Percentiles rank a stretch among this genome's conserved stretches.
Evolutionary conservation across 768 basidiomycete genomes (phyloP).

Genomic region (Trametes elegans): DNA sequence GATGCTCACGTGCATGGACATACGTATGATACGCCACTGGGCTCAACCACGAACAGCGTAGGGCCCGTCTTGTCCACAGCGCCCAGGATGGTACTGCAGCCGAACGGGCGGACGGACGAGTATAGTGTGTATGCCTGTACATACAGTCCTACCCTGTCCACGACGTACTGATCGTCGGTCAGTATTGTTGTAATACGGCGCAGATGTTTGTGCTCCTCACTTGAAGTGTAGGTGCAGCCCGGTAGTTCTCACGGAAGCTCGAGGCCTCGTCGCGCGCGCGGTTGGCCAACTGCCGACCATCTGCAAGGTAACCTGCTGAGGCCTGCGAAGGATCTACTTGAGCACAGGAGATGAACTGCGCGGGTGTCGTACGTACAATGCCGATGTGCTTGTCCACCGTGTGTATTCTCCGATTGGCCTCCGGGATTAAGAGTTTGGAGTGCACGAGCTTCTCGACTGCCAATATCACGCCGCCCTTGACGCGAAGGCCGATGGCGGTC

Average conservation of each 20-base stretch:
- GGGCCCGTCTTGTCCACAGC: constrained; percentile 89
- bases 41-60: constrained; percentile 86
- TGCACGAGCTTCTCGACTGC: constrained; percentile 98
- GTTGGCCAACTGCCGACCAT: constrained; percentile 85
- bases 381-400: constrained; percentile 93
- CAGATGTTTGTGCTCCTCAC: constrained; percentile 40
- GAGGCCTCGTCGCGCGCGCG: constrained; percentile 82
- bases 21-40: constrained; percentile 89
- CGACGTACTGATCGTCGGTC: constrained; percentile 30
- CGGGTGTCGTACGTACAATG: constrained; percentile 62
- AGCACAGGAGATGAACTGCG: no score
- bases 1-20: constrained; percentile 27
- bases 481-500: constrained; percentile 93
- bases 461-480: constrained; percentile 91
- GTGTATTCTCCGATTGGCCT: constrained; percentile 89
- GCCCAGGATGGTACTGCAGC: constrained; percentile 89
- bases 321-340: constrained; percentile 54
- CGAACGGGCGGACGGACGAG: constrained; percentile 96
- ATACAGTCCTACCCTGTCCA: constrained; percentile 84
- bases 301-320: constrained; percentile 89
- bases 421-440: constrained; percentile 93
- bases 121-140: constrained; percentile 96
- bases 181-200: background rate
- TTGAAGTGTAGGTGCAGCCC: constrained; percentile 75
- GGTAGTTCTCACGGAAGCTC: constrained; percentile 70